phyloP scores from a whole-genome alignment of 2,329 filamentous ascomycete species.

The Beauveria medogensis region DNA sequence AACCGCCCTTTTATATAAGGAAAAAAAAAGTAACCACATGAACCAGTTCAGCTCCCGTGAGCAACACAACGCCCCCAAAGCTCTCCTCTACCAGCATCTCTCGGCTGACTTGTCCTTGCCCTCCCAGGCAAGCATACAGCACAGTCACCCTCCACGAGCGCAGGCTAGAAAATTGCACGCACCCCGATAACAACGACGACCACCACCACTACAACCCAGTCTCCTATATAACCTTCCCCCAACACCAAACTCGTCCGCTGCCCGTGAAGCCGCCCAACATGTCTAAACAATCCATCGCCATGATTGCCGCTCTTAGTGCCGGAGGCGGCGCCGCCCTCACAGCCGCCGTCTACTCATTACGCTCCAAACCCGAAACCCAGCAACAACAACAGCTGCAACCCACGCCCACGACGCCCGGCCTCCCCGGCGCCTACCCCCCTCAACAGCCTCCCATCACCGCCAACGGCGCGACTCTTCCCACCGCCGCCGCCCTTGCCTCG shows the following conservation, averaged over 20 bases:
- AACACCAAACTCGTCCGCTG: not conserved
- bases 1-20: too few species aligned
- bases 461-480: constrained; percentile 52
- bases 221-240: constrained; percentile 14
- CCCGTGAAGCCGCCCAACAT: constrained; percentile 37
- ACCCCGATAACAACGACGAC: too few species aligned
- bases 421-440: constrained; percentile 22
- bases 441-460: constrained; percentile 21
- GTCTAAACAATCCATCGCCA: constrained; percentile 70
- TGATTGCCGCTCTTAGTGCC: constrained; percentile 68
- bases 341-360: constrained; percentile 56
- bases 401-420: constrained; percentile 20
- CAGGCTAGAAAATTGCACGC: too few species aligned
- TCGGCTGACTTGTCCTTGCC: not conserved
- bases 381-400: constrained; percentile 12
- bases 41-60: not conserved
- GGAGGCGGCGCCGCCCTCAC: constrained; percentile 70
- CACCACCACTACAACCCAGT: too few species aligned
- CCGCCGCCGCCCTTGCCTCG: constrained; percentile 27
- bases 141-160: not conserved
- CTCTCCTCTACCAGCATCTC: not conserved
- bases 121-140: not conserved
- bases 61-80: not conserved
- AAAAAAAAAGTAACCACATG: not conserved
- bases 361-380: constrained; percentile 35